Evolutionary conservation across 345 rosid species (phyloP).

Genomic region (Salix suchowensis): DNA sequence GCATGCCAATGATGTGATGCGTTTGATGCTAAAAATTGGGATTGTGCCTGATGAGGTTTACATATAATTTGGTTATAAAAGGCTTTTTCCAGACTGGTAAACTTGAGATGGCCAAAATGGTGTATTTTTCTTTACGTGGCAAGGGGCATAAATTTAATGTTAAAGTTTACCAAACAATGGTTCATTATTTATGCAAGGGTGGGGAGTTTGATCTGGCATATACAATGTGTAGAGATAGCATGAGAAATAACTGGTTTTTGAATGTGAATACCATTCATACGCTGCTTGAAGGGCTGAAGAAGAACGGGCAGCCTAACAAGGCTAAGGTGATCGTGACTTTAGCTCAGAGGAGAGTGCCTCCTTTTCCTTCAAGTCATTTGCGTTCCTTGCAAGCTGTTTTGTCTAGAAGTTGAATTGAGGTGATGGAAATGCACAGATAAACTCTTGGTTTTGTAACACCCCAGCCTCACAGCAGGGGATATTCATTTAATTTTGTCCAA

Average conservation of each 20-base stretch:
- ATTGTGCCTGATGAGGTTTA: conserved; percentile 59
- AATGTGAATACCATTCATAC: conserved; percentile 51
- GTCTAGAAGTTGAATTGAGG: conserved; percentile 19
- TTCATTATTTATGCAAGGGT: conserved; percentile 67
- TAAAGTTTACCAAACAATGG: conserved; percentile 76
- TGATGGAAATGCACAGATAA: neutral
- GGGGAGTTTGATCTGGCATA: conserved; percentile 56
- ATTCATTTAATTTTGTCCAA: conserved; percentile 3
- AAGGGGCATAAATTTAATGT: conserved; percentile 49
- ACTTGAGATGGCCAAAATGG: conserved; percentile 73
- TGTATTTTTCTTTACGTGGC: conserved; percentile 54
- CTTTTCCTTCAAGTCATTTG: conserved; percentile 51
- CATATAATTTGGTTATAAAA: conserved; percentile 77
- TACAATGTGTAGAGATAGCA: conserved; percentile 67
- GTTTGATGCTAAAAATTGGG: conserved; percentile 53
- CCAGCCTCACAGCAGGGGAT: neutral
- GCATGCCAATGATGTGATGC: conserved; percentile 62
- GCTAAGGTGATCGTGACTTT: conserved; percentile 47
- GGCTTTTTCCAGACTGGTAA: conserved; percentile 63
- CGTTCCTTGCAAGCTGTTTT: conserved; percentile 36
- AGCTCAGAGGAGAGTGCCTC: conserved; percentile 48
- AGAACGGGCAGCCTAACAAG: conserved; percentile 39
- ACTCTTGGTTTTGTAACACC: conserved; percentile 2
- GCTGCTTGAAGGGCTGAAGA: conserved; percentile 53
- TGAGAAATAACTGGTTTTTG: conserved; percentile 59